These are phyloP conservation scores for Dalbergia cochinchinensis DNA, from an alignment of 306 rosid genomes.

Conservation along the genomic window DNA sequence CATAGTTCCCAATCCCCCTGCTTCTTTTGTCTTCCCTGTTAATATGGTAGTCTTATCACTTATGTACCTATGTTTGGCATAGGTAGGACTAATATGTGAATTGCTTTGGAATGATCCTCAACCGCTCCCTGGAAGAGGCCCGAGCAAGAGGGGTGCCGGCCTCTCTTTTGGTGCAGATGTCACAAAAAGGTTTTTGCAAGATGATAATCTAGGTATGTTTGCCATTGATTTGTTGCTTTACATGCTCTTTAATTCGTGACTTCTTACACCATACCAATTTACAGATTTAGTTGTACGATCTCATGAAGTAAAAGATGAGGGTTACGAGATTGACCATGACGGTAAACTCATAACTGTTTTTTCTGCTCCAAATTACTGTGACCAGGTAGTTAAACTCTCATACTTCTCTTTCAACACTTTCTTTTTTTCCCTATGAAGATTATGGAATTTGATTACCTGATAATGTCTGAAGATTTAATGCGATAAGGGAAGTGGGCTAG, in stretches of 20 bases:
- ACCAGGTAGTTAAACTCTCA: conserved; percentile 71
- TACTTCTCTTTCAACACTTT: not conserved
- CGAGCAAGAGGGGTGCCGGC: conserved; percentile 98
- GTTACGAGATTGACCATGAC: conserved; percentile 95
- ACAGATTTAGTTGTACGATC: conserved; percentile 96
- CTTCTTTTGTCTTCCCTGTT: not conserved
- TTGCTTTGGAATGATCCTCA: conserved; percentile 99
- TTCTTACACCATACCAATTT: conserved; percentile 38
- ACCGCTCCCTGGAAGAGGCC: conserved; percentile 93
- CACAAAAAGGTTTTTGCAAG: conserved; percentile 86
- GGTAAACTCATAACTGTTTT: conserved; percentile 98
- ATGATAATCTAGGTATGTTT: conserved; percentile 81
- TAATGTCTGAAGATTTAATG: not conserved
- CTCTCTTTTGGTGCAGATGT: conserved; percentile 94
- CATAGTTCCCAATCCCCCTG: not conserved
- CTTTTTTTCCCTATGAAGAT: not conserved
- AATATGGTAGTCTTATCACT: conserved; percentile 17
- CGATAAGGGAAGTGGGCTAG: too few relatives aligned
- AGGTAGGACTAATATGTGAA: conserved; percentile 95
- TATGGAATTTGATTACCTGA: conserved; percentile 22
- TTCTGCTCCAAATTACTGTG: conserved; percentile 99
- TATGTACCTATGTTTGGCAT: not conserved
- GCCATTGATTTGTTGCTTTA: conserved; percentile 19
- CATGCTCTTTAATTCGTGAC: conserved; percentile 36
- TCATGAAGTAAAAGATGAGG: conserved; percentile 99